Conservation (phyloP, 805 yeast species). For the Candida parachauliodes region DNA sequence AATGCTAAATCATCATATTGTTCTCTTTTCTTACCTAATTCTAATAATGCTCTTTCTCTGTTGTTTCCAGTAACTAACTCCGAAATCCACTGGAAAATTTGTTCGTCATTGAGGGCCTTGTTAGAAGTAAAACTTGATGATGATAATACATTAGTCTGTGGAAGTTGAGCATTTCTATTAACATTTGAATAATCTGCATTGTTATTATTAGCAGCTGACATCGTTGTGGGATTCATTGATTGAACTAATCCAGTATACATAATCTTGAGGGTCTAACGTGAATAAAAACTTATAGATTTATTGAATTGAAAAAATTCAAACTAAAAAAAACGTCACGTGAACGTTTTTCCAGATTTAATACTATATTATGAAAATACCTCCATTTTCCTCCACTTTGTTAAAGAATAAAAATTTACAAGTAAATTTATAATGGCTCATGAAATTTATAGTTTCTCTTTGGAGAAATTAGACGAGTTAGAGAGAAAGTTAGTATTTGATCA, state of each 20-base stretch:
- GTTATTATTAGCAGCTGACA: no score
- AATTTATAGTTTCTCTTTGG: slow-evolving; percentile 14
- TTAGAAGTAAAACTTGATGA: slow-evolving; percentile 4
- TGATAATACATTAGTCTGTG: neutral
- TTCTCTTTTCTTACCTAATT: slow-evolving; percentile 90
- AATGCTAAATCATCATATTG: slow-evolving; percentile 91
- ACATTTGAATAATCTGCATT: neutral
- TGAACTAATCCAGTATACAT: slow-evolving; percentile 4
- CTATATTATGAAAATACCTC: no score
- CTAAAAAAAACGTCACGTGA: slow-evolving; percentile 3
- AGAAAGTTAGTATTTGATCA: slow-evolving; percentile 16
- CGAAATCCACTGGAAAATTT: slow-evolving; percentile 84
- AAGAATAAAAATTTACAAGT: no score
- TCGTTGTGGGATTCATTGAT: neutral
- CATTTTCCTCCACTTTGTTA: no score
- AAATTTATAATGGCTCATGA: slow-evolving; percentile 9
- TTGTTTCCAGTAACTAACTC: slow-evolving; percentile 88
- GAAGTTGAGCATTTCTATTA: neutral
- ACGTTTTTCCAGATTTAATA: no score
- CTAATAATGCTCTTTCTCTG: slow-evolving; percentile 88
- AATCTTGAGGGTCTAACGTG: no score
- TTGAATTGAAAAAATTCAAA: no score
- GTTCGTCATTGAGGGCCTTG: slow-evolving; percentile 55
- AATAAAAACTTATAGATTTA: no score
- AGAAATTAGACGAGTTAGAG: slow-evolving; percentile 21